phyloP scores from a whole-genome alignment of 495 filamentous ascomycete species.

The Aspergillus ostianus region DNA sequence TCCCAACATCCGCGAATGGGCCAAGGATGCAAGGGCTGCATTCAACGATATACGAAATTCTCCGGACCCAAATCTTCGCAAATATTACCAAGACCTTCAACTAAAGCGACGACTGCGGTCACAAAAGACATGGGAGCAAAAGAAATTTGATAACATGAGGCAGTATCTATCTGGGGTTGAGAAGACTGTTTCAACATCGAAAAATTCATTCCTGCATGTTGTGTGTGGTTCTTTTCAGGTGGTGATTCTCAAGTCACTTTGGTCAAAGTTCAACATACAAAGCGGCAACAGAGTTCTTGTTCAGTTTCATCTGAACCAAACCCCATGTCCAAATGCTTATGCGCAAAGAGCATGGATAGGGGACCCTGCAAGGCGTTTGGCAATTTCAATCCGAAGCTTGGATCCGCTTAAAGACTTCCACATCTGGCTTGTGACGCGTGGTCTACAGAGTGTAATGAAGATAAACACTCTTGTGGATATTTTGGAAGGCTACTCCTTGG shows the following conservation, averaged over 20 bases:
- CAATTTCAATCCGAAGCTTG: constrained; percentile 9
- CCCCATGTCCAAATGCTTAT: not conserved
- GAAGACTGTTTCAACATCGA: not conserved
- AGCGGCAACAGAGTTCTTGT: constrained; percentile 1
- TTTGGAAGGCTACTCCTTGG: not conserved
- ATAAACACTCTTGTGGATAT: constrained; percentile 17
- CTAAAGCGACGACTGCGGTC: not conserved
- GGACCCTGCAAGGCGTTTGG: constrained; percentile 15
- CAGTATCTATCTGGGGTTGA: not conserved
- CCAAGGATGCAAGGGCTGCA: not conserved
- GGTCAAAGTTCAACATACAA: not conserved
- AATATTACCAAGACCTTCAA: not conserved
- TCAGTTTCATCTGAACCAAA: not conserved
- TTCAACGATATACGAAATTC: constrained; percentile 10
- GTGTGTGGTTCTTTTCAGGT: constrained; percentile 2
- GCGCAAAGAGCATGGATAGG: not conserved
- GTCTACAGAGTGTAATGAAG: constrained; percentile 1
- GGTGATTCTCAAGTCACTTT: constrained; percentile 7
- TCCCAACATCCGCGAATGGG: not conserved
- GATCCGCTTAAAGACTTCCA: constrained; percentile 12
- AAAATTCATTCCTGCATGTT: not conserved
- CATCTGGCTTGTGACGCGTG: constrained; percentile 1
- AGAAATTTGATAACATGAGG: constrained; percentile 2
- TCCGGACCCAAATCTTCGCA: not conserved
- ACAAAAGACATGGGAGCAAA: not conserved